Base-by-base conservation (phyloP, 306 rosid genomes). In the Vicia villosa region DNA sequence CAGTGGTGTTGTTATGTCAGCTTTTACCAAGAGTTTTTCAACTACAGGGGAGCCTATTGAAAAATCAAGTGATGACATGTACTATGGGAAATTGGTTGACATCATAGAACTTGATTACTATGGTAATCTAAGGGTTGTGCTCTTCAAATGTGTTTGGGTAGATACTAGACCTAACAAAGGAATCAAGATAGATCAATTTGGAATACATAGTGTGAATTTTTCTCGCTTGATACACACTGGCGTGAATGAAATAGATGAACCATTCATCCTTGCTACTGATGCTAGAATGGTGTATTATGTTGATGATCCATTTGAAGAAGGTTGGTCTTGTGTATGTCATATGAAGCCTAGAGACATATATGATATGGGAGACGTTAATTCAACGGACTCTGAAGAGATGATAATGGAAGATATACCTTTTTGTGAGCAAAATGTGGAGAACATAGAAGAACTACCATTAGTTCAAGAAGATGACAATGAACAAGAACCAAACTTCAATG, bases 261-360 rank as follows among this genome's bases (percentile, higher is more conserved):
- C 64, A 26, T 67, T 67, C n/a, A 47, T 34, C 45, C 74, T 69
- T 54, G 54, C 65, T 8, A 2, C 40, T 4, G 26, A 54, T 69
- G 65, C 52, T n/a, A 19, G 41, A 54, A 69, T 54, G 64, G 28
- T 22, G 37, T 69, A 37, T 38, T 69, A 51, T 68, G 21, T 50
- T 50, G 34, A 19, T 22, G 26, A 22, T 22, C 26, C 26, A 22
- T 22, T 22, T 22, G 26, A 22, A 22, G 26, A 22, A 22, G 26
- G 26, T 22, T 22, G 26, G n/a, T 22, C 26, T 22, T 22, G 26
- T 22, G 26, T 22, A 34, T 12, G 51, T 16, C 66, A 70, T 42
- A 47, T 56, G 66, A 70, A 40, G 19, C 69, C 20, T 13, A 41
- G 14, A 63, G 69, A 41, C 21, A 41, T 41, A 37, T 20, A n/a